phyloP scores from a whole-genome alignment of 192 early-diverging fungal species.

The Coemansia sp. region DNA sequence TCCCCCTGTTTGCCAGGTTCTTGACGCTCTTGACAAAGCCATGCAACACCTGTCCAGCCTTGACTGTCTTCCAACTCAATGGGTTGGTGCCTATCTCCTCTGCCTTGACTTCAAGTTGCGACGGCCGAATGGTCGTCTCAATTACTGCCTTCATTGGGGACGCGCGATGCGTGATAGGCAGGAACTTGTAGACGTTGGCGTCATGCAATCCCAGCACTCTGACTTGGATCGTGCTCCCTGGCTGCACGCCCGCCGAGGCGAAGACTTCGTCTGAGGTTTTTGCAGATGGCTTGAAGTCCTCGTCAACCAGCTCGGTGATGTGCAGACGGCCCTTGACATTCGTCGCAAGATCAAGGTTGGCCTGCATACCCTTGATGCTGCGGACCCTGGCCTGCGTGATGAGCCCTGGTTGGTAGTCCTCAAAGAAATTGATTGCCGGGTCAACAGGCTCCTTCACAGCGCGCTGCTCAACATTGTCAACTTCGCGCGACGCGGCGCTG shows the following conservation, averaged over 20 bases:
- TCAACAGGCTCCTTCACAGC: slow-evolving; percentile 48
- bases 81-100: slow-evolving; percentile 14
- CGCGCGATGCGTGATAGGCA: slow-evolving; percentile 63
- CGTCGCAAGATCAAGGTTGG: slow-evolving; percentile 64
- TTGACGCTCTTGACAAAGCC: slow-evolving; percentile 54
- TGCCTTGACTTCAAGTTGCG: slow-evolving; percentile 37
- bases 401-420: slow-evolving; percentile 53
- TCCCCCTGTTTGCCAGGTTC: slow-evolving; percentile 5
- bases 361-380: slow-evolving; percentile 55
- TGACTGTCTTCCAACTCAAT: slow-evolving; percentile 29
- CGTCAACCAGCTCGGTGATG: slow-evolving; percentile 65
- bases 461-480: slow-evolving; percentile 11
- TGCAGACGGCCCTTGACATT: slow-evolving; percentile 77
- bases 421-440: slow-evolving; percentile 41
- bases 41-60: slow-evolving; percentile 37
- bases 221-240: slow-evolving; percentile 54
- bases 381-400: slow-evolving; percentile 46
- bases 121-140: slow-evolving; percentile 59
- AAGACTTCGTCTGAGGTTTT: slow-evolving; percentile 35
- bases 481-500: neutral
- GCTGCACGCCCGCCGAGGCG: slow-evolving; percentile 25
- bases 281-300: slow-evolving; percentile 26
- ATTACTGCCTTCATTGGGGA: slow-evolving; percentile 55
- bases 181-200: slow-evolving; percentile 60
- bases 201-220: slow-evolving; percentile 69